Evolutionary conservation across 2,329 filamentous ascomycete genomes (phyloP).

Genomic region (Aspergillus phoenicis): DNA sequence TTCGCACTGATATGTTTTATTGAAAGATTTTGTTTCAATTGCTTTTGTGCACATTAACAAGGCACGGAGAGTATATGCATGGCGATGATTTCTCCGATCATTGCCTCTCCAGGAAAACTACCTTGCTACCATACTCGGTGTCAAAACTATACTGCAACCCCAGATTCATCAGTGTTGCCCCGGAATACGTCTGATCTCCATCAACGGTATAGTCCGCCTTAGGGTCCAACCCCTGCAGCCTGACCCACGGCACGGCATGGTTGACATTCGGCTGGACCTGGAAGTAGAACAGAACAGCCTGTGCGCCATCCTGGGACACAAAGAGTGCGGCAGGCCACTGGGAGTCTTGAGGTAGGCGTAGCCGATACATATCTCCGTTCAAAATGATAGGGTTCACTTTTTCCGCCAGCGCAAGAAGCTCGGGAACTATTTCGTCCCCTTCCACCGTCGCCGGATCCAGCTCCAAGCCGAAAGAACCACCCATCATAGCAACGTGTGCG

Average conservation of each 20-base stretch:
- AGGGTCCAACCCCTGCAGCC: slow-evolving; percentile 60
- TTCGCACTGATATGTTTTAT: too few species aligned
- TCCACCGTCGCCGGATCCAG: slow-evolving; percentile 61
- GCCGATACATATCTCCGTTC: slow-evolving; percentile 61
- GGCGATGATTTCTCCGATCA: slow-evolving; percentile 17
- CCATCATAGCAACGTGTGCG: slow-evolving; percentile 69
- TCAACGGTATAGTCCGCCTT: slow-evolving; percentile 57
- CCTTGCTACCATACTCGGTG: slow-evolving; percentile 59
- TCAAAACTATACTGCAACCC: slow-evolving; percentile 59
- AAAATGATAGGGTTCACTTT: slow-evolving; percentile 63
- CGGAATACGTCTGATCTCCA: slow-evolving; percentile 57
- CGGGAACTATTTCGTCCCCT: slow-evolving; percentile 53
- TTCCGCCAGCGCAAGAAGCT: slow-evolving; percentile 57
- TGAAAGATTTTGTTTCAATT: too few species aligned
- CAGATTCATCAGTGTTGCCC: slow-evolving; percentile 64
- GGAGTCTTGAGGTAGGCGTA: slow-evolving; percentile 59
- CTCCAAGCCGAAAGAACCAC: slow-evolving; percentile 67
- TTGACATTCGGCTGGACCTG: slow-evolving; percentile 58
- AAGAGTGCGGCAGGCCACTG: slow-evolving; percentile 67
- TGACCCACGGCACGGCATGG: slow-evolving; percentile 56
- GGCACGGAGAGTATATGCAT: too few species aligned
- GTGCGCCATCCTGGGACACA: slow-evolving; percentile 53
- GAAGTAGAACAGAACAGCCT: slow-evolving; percentile 63
- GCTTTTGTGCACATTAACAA: too few species aligned
- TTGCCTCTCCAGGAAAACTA: slow-evolving; percentile 58